Conservation (phyloP, 768 basidiomycete species). For the Lentinula sp. region DNA sequence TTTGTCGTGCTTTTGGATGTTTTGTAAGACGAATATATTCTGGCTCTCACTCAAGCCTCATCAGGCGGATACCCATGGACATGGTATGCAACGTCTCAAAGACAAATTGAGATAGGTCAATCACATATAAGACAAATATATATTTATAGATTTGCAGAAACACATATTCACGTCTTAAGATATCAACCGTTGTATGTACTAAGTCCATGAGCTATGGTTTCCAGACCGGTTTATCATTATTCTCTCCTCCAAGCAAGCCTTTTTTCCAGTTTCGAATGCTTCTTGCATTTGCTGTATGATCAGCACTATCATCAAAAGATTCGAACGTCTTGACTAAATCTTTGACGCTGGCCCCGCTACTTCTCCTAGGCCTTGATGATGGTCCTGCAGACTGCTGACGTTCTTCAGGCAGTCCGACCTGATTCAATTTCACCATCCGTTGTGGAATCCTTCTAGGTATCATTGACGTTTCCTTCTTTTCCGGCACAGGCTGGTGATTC, state of each 20-base stretch:
- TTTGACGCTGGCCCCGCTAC: slow-evolving; percentile 67
- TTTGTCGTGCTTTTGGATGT: too few species aligned
- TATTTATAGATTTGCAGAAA: neutral
- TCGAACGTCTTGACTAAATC: slow-evolving; percentile 67
- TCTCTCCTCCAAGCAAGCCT: neutral
- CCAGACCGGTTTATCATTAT: neutral
- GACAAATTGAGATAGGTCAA: too few species aligned
- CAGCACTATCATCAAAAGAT: slow-evolving; percentile 6
- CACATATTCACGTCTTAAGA: too few species aligned
- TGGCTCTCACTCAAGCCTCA: too few species aligned
- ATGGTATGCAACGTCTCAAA: too few species aligned
- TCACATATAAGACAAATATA: neutral
- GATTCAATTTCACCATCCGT: slow-evolving; percentile 50
- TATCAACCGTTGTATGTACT: too few species aligned
- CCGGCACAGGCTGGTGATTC: slow-evolving; percentile 43
- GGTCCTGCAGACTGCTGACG: slow-evolving; percentile 14
- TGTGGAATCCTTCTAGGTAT: slow-evolving; percentile 38
- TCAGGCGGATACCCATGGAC: too few species aligned
- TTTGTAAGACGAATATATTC: too few species aligned
- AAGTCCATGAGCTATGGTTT: neutral
- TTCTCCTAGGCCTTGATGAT: slow-evolving; percentile 38
- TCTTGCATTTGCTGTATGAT: neutral
- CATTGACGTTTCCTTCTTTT: slow-evolving; percentile 25
- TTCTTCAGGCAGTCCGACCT: slow-evolving; percentile 31
- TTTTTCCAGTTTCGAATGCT: neutral